Evolutionary conservation across 257 asterid genomes (phyloP).

Genomic region (Solanum rostratum): DNA sequence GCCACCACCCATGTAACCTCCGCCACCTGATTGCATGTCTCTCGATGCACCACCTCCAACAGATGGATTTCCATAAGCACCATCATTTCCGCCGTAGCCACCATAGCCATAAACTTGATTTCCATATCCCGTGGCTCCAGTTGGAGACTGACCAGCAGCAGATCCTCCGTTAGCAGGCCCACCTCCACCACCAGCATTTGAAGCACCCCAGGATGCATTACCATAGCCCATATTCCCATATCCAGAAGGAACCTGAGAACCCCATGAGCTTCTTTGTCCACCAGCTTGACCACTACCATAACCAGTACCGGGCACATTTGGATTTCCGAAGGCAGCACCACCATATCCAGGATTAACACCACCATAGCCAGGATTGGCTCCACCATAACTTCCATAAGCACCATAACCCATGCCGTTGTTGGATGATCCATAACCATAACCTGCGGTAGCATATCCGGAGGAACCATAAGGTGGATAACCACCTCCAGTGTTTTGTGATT

Average conservation of each 20-base stretch:
- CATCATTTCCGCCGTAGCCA: constrained; percentile 57
- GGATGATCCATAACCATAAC: constrained; percentile 69
- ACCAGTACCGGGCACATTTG: constrained; percentile 27
- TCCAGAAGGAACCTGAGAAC: constrained; percentile 56
- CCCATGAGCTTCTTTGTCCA: constrained; percentile 62
- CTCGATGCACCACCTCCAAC: constrained; percentile 32
- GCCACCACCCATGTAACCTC: constrained; percentile 43
- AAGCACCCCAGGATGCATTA: constrained; percentile 51
- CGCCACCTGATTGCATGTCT: constrained; percentile 31
- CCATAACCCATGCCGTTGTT: constrained; percentile 69
- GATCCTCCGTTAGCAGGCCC: constrained; percentile 40
- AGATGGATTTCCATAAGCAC: constrained; percentile 45
- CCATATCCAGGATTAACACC: constrained; percentile 16
- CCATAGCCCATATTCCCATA: constrained; percentile 65
- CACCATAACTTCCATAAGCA: constrained; percentile 60
- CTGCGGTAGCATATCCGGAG: constrained; percentile 52
- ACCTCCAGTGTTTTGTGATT: constrained; percentile 54
- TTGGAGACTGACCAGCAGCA: constrained; percentile 47
- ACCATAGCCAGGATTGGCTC: constrained; percentile 51
- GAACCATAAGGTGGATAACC: constrained; percentile 58
- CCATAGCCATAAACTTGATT: constrained; percentile 78
- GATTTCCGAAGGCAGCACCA: constrained; percentile 52
- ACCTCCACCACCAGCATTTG: constrained; percentile 25
- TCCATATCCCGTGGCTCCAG: constrained; percentile 60
- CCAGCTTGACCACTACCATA: constrained; percentile 50